These are phyloP conservation scores for Daldinia sp. DNA, from an alignment of 2,329 filamentous ascomycete species.

Conservation along the genomic window DNA sequence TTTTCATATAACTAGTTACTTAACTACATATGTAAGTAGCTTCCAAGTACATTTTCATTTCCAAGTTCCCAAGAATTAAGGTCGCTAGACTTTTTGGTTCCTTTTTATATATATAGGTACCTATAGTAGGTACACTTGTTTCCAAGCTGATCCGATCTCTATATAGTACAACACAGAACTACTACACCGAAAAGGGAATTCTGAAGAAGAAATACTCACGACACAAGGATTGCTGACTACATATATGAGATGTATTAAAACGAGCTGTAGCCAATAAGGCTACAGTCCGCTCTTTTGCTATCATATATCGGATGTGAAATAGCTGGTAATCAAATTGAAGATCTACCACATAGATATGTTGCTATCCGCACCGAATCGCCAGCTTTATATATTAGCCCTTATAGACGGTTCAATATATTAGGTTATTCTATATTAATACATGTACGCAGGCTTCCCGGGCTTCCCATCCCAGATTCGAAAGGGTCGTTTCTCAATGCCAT, in stretches of 20 bases:
- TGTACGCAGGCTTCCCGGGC: too few relatives aligned
- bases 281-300: neutral
- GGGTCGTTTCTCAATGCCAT: neutral
- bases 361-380: constrained; percentile 25
- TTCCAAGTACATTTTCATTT: neutral
- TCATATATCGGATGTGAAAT: constrained; percentile 6
- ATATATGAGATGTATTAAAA: neutral
- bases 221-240: neutral
- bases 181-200: neutral
- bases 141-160: neutral
- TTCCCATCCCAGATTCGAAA: neutral
- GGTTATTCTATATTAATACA: neutral
- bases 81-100: neutral
- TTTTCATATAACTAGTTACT: neutral
- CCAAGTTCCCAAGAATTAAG: neutral
- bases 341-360: constrained; percentile 18
- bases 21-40: too few relatives aligned
- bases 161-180: neutral
- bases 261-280: neutral
- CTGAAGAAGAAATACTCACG: neutral
- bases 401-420: neutral
- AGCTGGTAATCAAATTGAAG: neutral
- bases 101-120: neutral
- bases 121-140: neutral
- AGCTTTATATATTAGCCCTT: neutral